Evolutionary conservation across 2,329 filamentous ascomycete genomes (phyloP).

Genomic region (Leptographium procerum): DNA sequence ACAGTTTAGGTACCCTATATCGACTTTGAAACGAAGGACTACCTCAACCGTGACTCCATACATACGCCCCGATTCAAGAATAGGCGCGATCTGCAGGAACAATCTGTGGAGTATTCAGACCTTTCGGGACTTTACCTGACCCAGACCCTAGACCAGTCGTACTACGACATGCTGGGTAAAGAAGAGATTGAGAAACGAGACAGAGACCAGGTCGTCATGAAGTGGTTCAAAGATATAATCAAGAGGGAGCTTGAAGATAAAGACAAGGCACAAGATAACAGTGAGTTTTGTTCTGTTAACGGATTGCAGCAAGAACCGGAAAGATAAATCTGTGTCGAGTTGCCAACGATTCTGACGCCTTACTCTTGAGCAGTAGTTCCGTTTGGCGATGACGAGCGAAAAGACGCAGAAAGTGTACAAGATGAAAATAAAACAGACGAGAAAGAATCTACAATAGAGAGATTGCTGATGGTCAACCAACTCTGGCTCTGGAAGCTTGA

Average conservation of each 20-base stretch:
- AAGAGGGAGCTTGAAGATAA: neutral
- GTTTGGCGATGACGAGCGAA: too few relatives aligned
- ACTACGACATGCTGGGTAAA: neutral
- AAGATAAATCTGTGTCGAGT: neutral
- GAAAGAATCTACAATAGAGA: neutral
- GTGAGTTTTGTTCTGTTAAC: too few relatives aligned
- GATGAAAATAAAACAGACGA: neutral
- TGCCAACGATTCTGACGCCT: neutral
- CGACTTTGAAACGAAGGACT: neutral
- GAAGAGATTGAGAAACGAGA: neutral
- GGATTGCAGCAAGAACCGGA: too few relatives aligned
- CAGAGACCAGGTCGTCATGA: neutral
- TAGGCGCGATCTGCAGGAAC: neutral
- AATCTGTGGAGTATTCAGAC: neutral
- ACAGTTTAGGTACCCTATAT: neutral
- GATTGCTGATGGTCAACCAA: neutral
- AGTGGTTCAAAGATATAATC: neutral
- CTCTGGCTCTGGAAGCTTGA: constrained; percentile 4
- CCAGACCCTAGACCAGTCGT: neutral
- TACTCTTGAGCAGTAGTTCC: neutral
- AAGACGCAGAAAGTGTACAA: neutral
- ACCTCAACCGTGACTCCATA: neutral
- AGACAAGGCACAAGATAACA: neutral
- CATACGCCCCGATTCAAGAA: neutral
- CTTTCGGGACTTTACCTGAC: neutral